These are phyloP conservation scores for Solanum lignicaule DNA, from an alignment of 257 asterid genomes.

Conservation along the genomic window DNA sequence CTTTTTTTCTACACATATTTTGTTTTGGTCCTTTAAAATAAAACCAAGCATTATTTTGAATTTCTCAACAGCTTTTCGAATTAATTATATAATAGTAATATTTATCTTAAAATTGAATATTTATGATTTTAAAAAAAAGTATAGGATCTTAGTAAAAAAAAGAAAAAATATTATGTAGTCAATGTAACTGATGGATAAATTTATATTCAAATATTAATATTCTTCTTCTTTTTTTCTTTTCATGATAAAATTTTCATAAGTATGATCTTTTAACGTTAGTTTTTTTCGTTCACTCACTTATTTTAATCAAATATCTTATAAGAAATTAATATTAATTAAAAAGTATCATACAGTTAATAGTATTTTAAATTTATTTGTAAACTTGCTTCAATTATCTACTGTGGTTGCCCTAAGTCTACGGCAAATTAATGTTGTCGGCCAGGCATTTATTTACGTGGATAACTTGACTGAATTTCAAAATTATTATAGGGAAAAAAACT, in stretches of 20 bases:
- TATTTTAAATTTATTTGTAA: no score
- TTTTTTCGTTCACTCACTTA: background rate
- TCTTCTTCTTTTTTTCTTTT: background rate
- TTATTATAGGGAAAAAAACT: no score
- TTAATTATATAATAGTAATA: no score
- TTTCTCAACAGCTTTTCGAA: background rate
- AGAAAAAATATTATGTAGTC: background rate
- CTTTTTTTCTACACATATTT: background rate
- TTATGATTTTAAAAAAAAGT: background rate
- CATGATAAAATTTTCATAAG: background rate
- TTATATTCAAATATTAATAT: no score
- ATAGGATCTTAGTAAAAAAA: background rate
- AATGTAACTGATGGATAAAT: background rate
- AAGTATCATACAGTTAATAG: no score
- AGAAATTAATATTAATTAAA: no score
- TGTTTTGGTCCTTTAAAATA: background rate
- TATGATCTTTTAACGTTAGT: background rate
- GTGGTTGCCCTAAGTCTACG: background rate
- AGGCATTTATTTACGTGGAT: background rate
- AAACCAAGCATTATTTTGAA: no score
- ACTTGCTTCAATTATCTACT: background rate
- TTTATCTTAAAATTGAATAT: no score
- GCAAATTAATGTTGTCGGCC: background rate
- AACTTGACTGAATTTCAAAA: no score
- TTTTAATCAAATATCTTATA: background rate